phyloP scores from a whole-genome alignment of 371 early-diverging fungal species.

The Mucor piriformis region DNA sequence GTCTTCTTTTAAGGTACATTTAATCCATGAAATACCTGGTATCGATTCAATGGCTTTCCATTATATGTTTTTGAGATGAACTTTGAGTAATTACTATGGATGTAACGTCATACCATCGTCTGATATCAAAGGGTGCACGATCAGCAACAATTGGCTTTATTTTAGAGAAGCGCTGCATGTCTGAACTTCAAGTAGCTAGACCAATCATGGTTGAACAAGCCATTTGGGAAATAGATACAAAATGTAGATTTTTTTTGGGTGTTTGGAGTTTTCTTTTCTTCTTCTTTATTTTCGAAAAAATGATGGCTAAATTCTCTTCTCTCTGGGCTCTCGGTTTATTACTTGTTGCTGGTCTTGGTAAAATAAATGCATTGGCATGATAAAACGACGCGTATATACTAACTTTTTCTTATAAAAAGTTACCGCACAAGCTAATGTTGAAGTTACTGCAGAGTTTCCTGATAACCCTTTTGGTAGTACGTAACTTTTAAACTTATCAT shows the following conservation, averaged over 20 bases:
- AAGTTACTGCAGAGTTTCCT: slow-evolving; percentile 49
- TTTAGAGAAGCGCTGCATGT: not conserved
- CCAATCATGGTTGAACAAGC: slow-evolving; percentile 17
- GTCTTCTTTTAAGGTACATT: too few relatives aligned
- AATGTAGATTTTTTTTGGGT: not conserved
- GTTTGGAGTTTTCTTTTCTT: slow-evolving; percentile 6
- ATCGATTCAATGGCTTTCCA: too few relatives aligned
- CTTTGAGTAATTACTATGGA: too few relatives aligned
- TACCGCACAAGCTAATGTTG: slow-evolving; percentile 34
- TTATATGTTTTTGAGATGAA: too few relatives aligned
- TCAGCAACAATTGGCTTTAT: too few relatives aligned
- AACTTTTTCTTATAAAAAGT: slow-evolving; percentile 1
- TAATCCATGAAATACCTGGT: too few relatives aligned
- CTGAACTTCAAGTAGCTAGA: not conserved
- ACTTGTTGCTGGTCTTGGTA: slow-evolving; percentile 26
- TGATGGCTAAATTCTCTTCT: slow-evolving; percentile 29
- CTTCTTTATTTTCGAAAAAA: slow-evolving; percentile 11
- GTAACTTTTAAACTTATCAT: slow-evolving; percentile 10
- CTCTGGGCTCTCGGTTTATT: slow-evolving; percentile 24
- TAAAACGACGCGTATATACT: not conserved
- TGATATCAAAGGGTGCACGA: too few relatives aligned
- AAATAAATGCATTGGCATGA: not conserved
- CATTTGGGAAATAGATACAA: not conserved
- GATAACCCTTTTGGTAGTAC: slow-evolving; percentile 54
- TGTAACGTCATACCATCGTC: too few relatives aligned